These are phyloP conservation scores for Manihot esculenta DNA, from an alignment of 441 rosid genomes.

Conservation along the genomic window DNA sequence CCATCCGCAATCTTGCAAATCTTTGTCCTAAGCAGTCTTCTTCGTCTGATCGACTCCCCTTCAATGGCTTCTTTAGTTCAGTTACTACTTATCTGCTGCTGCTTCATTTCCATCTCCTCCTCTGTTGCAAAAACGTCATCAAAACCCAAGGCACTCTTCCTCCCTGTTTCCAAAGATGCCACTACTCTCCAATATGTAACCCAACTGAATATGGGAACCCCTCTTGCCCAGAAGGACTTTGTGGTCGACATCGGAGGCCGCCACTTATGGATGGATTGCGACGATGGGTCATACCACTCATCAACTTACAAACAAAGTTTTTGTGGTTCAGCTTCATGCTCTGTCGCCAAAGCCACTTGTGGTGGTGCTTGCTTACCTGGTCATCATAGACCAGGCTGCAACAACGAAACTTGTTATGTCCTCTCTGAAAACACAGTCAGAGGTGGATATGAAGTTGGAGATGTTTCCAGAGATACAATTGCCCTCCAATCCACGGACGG, in stretches of 20 bases:
- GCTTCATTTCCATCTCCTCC: neutral
- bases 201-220: conserved; percentile 15
- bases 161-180: conserved; percentile 14
- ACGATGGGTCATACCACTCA: neutral
- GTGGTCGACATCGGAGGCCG: conserved; percentile 13
- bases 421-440: conserved; percentile 34
- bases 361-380: neutral
- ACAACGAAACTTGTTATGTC: conserved; percentile 53
- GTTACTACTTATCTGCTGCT: neutral
- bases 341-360: conserved; percentile 10
- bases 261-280: conserved; percentile 21
- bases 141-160: conserved; percentile 16
- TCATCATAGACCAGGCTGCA: conserved; percentile 43
- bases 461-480: conserved; percentile 26
- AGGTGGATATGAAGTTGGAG: conserved; percentile 6
- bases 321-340: conserved; percentile 20
- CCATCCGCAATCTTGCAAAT: no score
- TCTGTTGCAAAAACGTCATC: conserved; percentile 6
- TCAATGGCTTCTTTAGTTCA: conserved; percentile 1
- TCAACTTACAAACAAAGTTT: conserved; percentile 2
- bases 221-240: neutral
- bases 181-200: conserved; percentile 16
- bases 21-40: neutral
- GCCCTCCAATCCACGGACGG: conserved; percentile 34
- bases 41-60: neutral